Conservation (phyloP, 768 basidiomycete species). For the Candolleomyces efflorescens region DNA sequence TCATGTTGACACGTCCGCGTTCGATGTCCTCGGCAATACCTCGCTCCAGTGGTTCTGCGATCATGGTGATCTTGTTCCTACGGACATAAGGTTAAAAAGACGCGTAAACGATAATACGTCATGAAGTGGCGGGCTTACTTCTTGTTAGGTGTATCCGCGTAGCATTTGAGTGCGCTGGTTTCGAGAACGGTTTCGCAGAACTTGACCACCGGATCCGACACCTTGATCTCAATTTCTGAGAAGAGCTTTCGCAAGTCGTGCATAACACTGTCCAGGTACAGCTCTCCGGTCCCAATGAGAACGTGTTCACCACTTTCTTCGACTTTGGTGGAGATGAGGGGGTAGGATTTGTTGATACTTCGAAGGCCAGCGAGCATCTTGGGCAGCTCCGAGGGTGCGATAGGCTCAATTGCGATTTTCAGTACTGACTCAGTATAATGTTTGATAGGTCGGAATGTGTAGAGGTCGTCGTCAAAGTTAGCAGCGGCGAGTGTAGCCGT, state of each 20-base stretch:
- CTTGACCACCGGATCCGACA: constrained; percentile 97
- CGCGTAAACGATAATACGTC: constrained; percentile 5
- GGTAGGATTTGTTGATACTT: constrained; percentile 97
- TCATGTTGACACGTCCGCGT: constrained; percentile 87
- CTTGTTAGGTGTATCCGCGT: constrained; percentile 99
- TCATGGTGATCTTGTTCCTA: constrained; percentile 99
- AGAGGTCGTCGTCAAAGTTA: constrained; percentile 77
- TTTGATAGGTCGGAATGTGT: constrained; percentile 94
- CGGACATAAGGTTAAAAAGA: constrained; percentile 12
- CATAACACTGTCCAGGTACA: constrained; percentile 96
- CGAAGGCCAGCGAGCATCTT: constrained; percentile 98
- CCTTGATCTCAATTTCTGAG: constrained; percentile 99
- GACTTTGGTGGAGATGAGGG: constrained; percentile 90
- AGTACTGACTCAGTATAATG: constrained; percentile 97
- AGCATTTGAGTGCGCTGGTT: constrained; percentile 96
- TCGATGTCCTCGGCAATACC: constrained; percentile 98
- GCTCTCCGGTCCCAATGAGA: constrained; percentile 92
- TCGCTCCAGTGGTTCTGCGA: constrained; percentile 94
- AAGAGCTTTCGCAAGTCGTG: constrained; percentile 91
- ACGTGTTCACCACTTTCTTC: constrained; percentile 99
- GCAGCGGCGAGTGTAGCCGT: constrained; percentile 81
- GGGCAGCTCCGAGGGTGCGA: constrained; percentile 94
- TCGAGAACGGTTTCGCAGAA: constrained; percentile 98
- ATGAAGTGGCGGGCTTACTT: constrained; percentile 54
- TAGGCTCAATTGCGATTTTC: constrained; percentile 97